Conservation (phyloP, 2,329 filamentous ascomycete genomes). For the Tolypocladium paradoxum region DNA sequence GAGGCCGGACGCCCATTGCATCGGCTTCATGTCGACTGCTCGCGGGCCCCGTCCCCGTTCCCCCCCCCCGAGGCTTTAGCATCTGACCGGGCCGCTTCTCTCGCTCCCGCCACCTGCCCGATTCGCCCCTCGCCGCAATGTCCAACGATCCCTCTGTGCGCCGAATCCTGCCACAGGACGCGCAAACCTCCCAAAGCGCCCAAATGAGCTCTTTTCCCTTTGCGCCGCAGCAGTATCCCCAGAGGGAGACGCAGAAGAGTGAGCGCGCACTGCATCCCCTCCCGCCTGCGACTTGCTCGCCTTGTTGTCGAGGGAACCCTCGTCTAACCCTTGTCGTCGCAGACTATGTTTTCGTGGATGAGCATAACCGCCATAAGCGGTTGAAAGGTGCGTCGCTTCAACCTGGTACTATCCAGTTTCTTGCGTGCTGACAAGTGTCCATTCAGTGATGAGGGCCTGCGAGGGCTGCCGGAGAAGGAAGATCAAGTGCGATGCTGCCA, state of each 20-base stretch:
- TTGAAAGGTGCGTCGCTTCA: slow-evolving; percentile 63
- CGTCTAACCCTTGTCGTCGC: slow-evolving; percentile 18
- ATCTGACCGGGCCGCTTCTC: neutral
- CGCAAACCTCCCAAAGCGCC: slow-evolving; percentile 32
- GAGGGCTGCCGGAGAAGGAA: slow-evolving; percentile 91
- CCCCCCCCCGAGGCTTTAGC: neutral
- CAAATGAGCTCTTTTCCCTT: slow-evolving; percentile 64
- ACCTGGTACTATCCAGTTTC: neutral
- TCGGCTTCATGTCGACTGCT: slow-evolving; percentile 20
- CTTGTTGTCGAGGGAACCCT: neutral
- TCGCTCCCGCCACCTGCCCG: slow-evolving; percentile 1
- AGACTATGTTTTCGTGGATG: slow-evolving; percentile 99
- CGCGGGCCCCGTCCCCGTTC: neutral
- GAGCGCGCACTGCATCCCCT: slow-evolving; percentile 22
- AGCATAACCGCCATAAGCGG: slow-evolving; percentile 95
- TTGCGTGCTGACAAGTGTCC: slow-evolving; percentile 1
- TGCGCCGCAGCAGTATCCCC: slow-evolving; percentile 45
- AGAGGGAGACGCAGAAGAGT: slow-evolving; percentile 76
- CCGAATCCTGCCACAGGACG: slow-evolving; percentile 53
- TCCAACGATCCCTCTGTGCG: slow-evolving; percentile 49
- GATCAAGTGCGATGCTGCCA: slow-evolving; percentile 96
- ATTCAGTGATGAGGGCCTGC: slow-evolving; percentile 85
- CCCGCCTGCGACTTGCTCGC: neutral
- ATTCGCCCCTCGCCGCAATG: slow-evolving; percentile 31
- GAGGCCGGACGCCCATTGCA: slow-evolving; percentile 1